Evolutionary conservation across 345 rosid genomes (phyloP).

Genomic region (Sapria himalayana): DNA sequence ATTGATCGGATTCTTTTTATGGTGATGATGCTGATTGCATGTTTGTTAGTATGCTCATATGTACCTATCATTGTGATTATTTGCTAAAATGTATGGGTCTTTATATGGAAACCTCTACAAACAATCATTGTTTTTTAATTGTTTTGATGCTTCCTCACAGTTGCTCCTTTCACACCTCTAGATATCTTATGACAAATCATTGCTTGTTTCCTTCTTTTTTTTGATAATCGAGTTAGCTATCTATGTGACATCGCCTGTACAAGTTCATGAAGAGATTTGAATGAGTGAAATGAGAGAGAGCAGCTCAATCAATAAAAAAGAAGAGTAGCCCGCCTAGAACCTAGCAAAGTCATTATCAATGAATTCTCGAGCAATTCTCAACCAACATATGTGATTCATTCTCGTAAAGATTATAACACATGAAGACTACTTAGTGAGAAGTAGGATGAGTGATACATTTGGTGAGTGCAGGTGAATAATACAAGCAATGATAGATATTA

Average conservation of each 20-base stretch:
- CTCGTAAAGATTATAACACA: background rate
- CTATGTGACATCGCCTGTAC: slow-evolving; percentile 3
- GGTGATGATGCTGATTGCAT: too few relatives aligned
- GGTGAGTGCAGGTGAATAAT: background rate
- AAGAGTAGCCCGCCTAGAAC: background rate
- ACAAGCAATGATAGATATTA: too few relatives aligned
- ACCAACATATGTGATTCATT: too few relatives aligned
- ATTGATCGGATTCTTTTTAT: too few relatives aligned
- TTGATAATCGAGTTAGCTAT: slow-evolving; percentile 3
- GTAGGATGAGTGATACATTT: slow-evolving; percentile 1
- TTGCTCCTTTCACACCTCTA: slow-evolving; percentile 4
- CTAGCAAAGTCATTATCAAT: background rate
- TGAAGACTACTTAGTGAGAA: background rate
- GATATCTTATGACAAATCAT: slow-evolving; percentile 5
- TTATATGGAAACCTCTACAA: slow-evolving; percentile 2
- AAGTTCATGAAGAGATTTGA: slow-evolving; percentile 7
- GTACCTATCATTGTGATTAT: background rate
- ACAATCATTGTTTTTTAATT: slow-evolving; percentile 2
- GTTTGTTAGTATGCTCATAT: slow-evolving; percentile 1
- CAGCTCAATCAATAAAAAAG: background rate
- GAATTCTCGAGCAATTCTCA: too few relatives aligned
- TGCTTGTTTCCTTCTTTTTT: slow-evolving; percentile 4
- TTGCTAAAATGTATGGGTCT: background rate
- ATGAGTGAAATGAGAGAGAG: slow-evolving; percentile 6
- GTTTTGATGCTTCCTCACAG: slow-evolving; percentile 2